Conservation (phyloP, 2,329 filamentous ascomycete species). For the Tolypocladium paradoxum region DNA sequence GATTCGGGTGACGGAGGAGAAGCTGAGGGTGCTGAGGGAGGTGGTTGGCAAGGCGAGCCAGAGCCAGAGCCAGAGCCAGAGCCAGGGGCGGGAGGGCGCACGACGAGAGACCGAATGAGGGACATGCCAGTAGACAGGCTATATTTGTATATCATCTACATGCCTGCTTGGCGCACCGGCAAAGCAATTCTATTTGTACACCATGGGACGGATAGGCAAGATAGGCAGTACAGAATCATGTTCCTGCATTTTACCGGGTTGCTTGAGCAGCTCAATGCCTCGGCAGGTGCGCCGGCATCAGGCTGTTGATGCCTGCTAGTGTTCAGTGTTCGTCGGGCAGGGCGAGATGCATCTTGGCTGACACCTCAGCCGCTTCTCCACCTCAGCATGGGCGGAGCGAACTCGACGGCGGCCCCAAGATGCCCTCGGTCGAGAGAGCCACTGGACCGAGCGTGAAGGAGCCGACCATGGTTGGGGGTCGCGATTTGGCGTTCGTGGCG, state of each 20-base stretch:
- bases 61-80: conserved; percentile 7
- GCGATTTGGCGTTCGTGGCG: background rate
- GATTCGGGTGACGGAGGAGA: conserved; percentile 78
- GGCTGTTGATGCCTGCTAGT: no score
- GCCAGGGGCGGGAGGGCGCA: background rate
- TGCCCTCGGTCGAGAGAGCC: no score
- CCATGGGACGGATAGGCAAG: background rate
- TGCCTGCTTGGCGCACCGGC: background rate
- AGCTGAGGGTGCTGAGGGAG: conserved; percentile 63
- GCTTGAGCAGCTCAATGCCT: no score
- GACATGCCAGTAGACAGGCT: background rate
- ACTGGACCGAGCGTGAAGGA: no score
- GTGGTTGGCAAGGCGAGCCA: conserved; percentile 45
- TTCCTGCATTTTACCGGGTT: no score
- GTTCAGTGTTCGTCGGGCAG: no score
- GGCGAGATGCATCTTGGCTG: no score
- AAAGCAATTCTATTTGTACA: background rate
- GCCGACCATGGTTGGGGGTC: no score
- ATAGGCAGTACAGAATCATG: background rate
- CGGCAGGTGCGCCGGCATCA: no score
- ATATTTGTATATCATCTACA: conserved; percentile 1
- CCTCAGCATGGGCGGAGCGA: no score
- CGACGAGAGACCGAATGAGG: background rate
- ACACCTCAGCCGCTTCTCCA: no score
- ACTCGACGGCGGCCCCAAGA: no score